These are phyloP conservation scores for Schizosaccharomyces cryophilus DNA, from an alignment of 805 yeast genomes.

Conservation along the genomic window DNA sequence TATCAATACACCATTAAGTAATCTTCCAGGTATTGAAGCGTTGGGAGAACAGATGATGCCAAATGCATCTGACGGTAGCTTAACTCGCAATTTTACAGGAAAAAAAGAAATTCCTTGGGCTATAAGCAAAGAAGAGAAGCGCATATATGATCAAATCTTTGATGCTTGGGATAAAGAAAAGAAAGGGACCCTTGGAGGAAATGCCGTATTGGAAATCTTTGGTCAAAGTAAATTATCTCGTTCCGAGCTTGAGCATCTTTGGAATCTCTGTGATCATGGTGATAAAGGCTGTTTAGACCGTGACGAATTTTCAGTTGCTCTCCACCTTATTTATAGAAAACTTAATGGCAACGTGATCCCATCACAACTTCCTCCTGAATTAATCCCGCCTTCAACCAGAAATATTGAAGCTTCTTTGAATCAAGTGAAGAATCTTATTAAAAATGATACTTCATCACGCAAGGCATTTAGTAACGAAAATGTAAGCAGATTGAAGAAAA, in stretches of 20 bases:
- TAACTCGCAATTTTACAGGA: constrained; percentile 21
- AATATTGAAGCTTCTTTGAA: constrained; percentile 46
- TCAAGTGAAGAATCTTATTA: constrained; percentile 43
- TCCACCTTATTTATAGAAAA: constrained; percentile 84
- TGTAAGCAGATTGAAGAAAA: background rate
- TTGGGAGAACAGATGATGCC: constrained; percentile 32
- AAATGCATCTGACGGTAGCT: constrained; percentile 31
- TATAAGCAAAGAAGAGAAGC: constrained; percentile 69
- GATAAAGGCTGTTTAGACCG: constrained; percentile 63
- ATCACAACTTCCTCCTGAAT: constrained; percentile 55
- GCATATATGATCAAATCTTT: constrained; percentile 66
- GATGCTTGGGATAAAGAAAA: constrained; percentile 56
- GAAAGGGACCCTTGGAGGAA: constrained; percentile 52
- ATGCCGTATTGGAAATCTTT: constrained; percentile 61
- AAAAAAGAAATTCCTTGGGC: constrained; percentile 48
- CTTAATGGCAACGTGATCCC: constrained; percentile 80
- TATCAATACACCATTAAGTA: constrained; percentile 42
- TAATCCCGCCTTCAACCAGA: constrained; percentile 66
- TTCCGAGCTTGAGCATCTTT: constrained; percentile 64
- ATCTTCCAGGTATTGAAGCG: constrained; percentile 16
- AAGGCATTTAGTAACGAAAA: constrained; percentile 4
- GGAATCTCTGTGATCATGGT: constrained; percentile 69
- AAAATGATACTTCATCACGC: constrained; percentile 15
- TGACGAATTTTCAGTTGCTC: constrained; percentile 87
- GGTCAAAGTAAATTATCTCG: constrained; percentile 76